Base-by-base conservation (phyloP, 768 basidiomycete species). In the Boletus vinaceobasis region DNA sequence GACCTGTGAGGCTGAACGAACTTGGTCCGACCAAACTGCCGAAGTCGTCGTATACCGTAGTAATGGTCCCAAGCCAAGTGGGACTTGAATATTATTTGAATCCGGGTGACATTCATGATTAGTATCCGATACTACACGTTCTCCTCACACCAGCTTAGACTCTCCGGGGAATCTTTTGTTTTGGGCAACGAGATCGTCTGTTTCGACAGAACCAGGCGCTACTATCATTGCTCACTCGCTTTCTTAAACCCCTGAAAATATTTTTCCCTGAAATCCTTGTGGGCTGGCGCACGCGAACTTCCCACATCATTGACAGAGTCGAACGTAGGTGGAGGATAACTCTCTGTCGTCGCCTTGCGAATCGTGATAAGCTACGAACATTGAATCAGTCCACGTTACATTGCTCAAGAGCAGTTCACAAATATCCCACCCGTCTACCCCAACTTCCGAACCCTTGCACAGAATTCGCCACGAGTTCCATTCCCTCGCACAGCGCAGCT, bases 361-460 rank as follows among this genome's bases (percentile, higher is more conserved):
- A 98, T 87, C 8, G 96, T 98, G 50, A 98, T 90, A 17, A 99
- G 77, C 93, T 96, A 62, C 40, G n/a, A n/a, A 11, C 21, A 33
- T 35, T 14, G 15, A 15, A 39, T 64, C 37, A 59, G 49, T 37
- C 43, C 17, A 23, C 46, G 35, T 17, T n/a, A 46, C 9, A 15
- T 38, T 32, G 49, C 36, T 36, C 6, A 48, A 38, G 15, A 27
- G 11, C 14, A 9, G 45, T 49, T 40, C 43, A 47, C 15, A 42
- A 23, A 27, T 26, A 74, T 32, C 89, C 71, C 65, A 93, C 94
- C 67, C 96, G 73, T 61, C 96, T 77, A 1, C 93, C 94, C 96
- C 96, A 99, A 26, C 86, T 89, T 14, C 94, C 94, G 65, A 98
- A 99, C 62, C 88, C 86, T 71, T 99, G 94, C 58, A 93, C 71